A percentile compares a stretch with the other conserved stretches of the same genome.
Conservation (phyloP, 495 filamentous ascomycete genomes). For the Pyrenula aspistea region DNA sequence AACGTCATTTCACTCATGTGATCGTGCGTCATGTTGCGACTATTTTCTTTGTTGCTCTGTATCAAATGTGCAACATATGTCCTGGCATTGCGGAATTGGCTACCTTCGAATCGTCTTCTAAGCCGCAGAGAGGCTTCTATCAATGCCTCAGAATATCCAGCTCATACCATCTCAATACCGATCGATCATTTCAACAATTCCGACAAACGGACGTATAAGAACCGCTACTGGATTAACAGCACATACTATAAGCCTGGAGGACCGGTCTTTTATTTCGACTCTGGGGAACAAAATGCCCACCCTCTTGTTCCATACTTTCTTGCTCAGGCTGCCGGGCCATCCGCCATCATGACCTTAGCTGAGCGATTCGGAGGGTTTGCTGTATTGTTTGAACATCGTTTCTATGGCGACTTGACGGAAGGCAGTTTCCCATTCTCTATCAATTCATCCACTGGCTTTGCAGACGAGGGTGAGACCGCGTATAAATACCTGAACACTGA, state of each 20-base stretch:
- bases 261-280: conserved; percentile 42
- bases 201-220: conserved; percentile 33
- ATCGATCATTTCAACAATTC: conserved; percentile 29
- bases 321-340: conserved; percentile 6
- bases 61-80: neutral
- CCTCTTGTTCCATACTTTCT: conserved; percentile 7
- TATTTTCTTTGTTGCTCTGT: neutral
- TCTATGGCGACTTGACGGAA: conserved; percentile 25
- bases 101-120: neutral
- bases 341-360: conserved; percentile 19
- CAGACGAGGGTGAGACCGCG: conserved; percentile 11
- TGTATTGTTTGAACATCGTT: conserved; percentile 47
- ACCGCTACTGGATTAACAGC: conserved; percentile 44
- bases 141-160: neutral
- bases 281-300: conserved; percentile 31
- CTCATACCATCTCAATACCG: conserved; percentile 15
- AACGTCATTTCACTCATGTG: too few relatives aligned
- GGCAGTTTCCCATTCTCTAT: conserved; percentile 36
- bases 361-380: conserved; percentile 37
- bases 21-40: neutral
- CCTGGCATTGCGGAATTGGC: neutral
- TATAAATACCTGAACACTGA: conserved; percentile 35
- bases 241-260: conserved; percentile 35
- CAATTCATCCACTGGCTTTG: conserved; percentile 27
- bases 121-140: neutral